A percentile compares a stretch with the other conserved stretches of the same genome.
Evolutionary conservation across 345 rosid genomes (phyloP).

Genomic region (Alliaria petiolata): DNA sequence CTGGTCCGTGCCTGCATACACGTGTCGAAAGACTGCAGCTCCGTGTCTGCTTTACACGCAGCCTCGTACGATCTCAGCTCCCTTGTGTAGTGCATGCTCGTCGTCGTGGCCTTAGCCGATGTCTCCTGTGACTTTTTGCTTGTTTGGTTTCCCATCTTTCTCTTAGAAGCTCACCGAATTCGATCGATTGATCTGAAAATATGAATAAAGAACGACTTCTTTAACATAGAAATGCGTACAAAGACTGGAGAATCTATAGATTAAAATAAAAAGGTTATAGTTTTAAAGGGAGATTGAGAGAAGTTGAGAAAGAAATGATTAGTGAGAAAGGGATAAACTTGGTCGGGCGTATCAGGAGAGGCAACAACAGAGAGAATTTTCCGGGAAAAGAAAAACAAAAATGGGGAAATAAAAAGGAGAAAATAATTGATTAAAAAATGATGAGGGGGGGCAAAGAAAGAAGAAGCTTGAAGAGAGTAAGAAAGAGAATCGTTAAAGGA

Average conservation of each 20-base stretch:
- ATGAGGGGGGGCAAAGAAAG: conserved; percentile 21
- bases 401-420: neutral
- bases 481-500: conserved; percentile 45
- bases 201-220: neutral
- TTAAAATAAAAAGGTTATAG: neutral
- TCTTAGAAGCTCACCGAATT: conserved; percentile 9
- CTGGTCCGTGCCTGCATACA: conserved; percentile 66
- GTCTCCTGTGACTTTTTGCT: conserved; percentile 48
- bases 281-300: neutral
- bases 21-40: conserved; percentile 62
- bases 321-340: conserved; percentile 20
- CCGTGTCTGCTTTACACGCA: conserved; percentile 62
- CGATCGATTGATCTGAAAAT: conserved; percentile 9
- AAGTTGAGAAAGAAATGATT: conserved; percentile 13
- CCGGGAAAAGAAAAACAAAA: neutral
- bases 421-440: conserved; percentile 12
- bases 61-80: conserved; percentile 78
- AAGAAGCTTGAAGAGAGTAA: conserved; percentile 66
- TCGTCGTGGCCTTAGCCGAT: conserved; percentile 27
- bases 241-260: neutral
- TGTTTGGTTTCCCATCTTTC: conserved; percentile 53
- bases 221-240: neutral
- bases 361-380: conserved; percentile 7
- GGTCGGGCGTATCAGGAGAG: conserved; percentile 19
- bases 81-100: conserved; percentile 41